Conservation (phyloP, 228 moss, liverwort and hornwort species). For the Sphagnum fallax region DNA sequence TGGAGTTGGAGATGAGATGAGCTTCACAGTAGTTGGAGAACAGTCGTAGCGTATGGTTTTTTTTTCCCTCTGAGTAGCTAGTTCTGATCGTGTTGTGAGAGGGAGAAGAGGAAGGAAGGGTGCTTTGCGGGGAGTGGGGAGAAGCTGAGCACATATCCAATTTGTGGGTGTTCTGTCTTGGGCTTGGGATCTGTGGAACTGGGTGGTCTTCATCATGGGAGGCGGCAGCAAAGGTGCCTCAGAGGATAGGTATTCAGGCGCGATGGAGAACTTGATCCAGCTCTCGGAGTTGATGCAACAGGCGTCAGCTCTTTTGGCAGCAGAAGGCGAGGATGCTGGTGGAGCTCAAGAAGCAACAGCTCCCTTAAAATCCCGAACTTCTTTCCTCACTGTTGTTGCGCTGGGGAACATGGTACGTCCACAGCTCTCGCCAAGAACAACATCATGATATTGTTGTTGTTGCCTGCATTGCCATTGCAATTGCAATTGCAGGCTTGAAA, state of each 20-base stretch:
- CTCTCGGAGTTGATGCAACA: constrained; percentile 97
- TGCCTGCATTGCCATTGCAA: background rate
- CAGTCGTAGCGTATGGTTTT: no score
- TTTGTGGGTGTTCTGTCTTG: no score
- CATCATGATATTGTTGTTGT: background rate
- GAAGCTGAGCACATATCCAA: no score
- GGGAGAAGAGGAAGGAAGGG: no score
- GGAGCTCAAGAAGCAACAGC: constrained; percentile 15
- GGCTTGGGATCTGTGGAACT: no score
- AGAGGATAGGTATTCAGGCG: constrained; percentile 42
- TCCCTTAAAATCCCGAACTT: constrained; percentile 15
- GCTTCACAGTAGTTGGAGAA: no score
- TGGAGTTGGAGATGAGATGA: no score
- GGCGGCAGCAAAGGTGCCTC: constrained; percentile 23
- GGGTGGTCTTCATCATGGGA: no score
- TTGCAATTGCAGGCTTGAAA: background rate
- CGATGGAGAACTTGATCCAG: constrained; percentile 87
- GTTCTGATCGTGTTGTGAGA: no score
- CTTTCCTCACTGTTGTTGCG: constrained; percentile 49
- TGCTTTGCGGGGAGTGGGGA: no score
- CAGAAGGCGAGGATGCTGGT: constrained; percentile 67
- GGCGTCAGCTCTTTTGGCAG: constrained; percentile 76
- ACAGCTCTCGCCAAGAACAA: no score
- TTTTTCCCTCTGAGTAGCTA: no score
- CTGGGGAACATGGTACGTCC: constrained; percentile 52